Base-by-base conservation (phyloP, 768 basidiomycete genomes). In the Mrakia gelida region DNA sequence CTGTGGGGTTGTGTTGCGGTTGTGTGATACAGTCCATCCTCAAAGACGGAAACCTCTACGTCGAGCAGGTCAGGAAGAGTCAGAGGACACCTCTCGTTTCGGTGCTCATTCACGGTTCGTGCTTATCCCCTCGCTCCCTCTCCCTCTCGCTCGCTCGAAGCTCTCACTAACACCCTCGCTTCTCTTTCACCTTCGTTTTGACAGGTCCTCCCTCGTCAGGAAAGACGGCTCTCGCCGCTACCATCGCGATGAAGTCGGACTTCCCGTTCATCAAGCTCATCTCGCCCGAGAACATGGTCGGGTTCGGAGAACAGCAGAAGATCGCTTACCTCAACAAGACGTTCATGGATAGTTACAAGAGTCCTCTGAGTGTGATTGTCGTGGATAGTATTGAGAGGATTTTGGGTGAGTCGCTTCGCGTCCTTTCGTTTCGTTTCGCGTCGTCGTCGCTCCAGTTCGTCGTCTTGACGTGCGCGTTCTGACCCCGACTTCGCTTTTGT, bases 231-330 rank as follows among this genome's bases (percentile, higher is more conserved):
- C 86, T 98, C 65, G 96, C 92, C 2, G 96, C 94, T 9, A 92
- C 92, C 7, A 96, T 98, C 76, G 97, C 96, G 2, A 91, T 93
- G 85, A 89, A 89, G 34, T 98, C 96, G n/a, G 87, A 91, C 80
- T 99, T 91, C 85, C 97, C 97, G 0, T 99, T 99, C 87, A 96
- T 99, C 87, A 98, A 99, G 84, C 88, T 99, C 56, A 90, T 98
- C 77, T 93, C 95, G 3, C 94, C 97, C 0, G 97, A 98, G 82
- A 91, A 88, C 81, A 99, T 99, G 97, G 92, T 98, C 79, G 97
- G 97, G 11, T 95, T 89, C 84, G 90, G 91, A n/a, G 97, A 98
- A 84, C 85, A 88, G 21, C 93, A 95, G 84, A 98, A 99, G 86
- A 91, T 99, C 63, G 87, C 90, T 0, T 89, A 94, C 3, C 92